A percentile compares a stretch with the other conserved stretches of the same genome.
Evolutionary conservation across 208 protist genomes (phyloP).

Genomic region (Acanthamoeba rhysodes): DNA sequence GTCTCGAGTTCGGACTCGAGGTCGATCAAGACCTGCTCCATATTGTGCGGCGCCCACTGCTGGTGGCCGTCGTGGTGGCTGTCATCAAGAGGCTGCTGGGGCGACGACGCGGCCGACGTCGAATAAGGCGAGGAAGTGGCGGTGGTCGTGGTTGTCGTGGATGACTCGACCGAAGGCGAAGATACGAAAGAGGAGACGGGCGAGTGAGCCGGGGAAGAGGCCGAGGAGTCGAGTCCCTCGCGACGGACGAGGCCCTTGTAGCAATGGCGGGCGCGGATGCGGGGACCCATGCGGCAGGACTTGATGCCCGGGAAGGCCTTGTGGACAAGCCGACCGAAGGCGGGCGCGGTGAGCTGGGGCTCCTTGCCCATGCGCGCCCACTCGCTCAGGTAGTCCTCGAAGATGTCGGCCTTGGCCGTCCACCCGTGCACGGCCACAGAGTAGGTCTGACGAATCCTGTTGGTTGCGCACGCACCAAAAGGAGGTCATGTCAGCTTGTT

Average conservation of each 20-base stretch:
- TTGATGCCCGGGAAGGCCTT: slow-evolving; percentile 45
- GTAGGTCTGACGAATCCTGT: not conserved
- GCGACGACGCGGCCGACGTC: not conserved
- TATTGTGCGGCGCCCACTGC: not conserved
- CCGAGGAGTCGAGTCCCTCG: not conserved
- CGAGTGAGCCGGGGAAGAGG: not conserved
- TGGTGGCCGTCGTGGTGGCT: not conserved
- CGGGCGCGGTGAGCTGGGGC: slow-evolving; percentile 30
- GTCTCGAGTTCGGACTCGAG: not conserved
- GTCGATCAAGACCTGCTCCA: not conserved
- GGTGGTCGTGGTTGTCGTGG: not conserved
- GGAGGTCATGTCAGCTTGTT: not conserved
- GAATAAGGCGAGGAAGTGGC: not conserved
- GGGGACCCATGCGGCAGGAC: slow-evolving; percentile 11
- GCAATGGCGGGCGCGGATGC: not conserved
- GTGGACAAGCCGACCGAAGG: slow-evolving; percentile 33
- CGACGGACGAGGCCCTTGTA: slow-evolving; percentile 13
- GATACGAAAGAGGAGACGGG: not conserved
- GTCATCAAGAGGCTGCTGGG: not conserved
- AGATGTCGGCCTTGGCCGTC: slow-evolving; percentile 41
- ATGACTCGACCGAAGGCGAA: not conserved
- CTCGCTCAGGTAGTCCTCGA: slow-evolving; percentile 55
- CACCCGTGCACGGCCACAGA: not conserved
- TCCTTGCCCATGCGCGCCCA: not conserved
- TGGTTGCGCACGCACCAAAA: not conserved